A percentile compares a stretch with the other conserved stretches of the same genome.
These are phyloP conservation scores for Cryptosporidium felis DNA, from an alignment of 169 alveolate species.

Conservation along the genomic window DNA sequence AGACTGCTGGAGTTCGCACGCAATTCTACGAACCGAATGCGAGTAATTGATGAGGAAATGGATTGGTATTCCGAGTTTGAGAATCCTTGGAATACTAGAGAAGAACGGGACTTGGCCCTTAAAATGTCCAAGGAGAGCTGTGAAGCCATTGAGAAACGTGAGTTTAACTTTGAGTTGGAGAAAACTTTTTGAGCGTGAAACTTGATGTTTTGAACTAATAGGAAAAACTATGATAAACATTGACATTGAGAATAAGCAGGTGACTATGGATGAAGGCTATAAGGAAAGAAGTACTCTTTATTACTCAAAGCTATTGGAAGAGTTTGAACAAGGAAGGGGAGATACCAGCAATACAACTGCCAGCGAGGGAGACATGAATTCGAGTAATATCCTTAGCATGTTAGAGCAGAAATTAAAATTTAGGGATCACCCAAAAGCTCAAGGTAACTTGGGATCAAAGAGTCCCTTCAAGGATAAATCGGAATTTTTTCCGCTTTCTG, in stretches of 20 bases:
- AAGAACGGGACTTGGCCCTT: slow-evolving; percentile 30
- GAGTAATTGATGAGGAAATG: slow-evolving; percentile 53
- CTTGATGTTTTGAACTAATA: no score
- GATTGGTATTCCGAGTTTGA: slow-evolving; percentile 71
- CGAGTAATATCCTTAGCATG: not conserved
- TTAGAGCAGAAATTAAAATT: not conserved
- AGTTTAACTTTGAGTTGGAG: not conserved
- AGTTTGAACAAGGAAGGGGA: slow-evolving; percentile 25
- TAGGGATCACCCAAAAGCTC: not conserved
- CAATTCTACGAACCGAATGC: slow-evolving; percentile 12
- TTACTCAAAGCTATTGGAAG: slow-evolving; percentile 27
- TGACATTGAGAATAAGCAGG: slow-evolving; percentile 16
- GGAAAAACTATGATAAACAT: slow-evolving; percentile 66
- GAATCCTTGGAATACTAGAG: slow-evolving; percentile 71
- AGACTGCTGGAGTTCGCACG: slow-evolving; percentile 21
- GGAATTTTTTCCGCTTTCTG: not conserved
- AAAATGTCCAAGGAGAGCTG: slow-evolving; percentile 29
- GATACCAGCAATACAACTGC: not conserved
- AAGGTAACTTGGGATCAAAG: no score
- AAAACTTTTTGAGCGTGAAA: no score
- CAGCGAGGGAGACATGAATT: not conserved
- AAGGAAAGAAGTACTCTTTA: not conserved
- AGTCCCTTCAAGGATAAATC: no score
- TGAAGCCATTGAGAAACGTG: slow-evolving; percentile 20
- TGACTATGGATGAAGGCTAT: slow-evolving; percentile 44